These are phyloP conservation scores for Parastagonospora avenae DNA, from an alignment of 2,329 filamentous ascomycete species.

Conservation along the genomic window DNA sequence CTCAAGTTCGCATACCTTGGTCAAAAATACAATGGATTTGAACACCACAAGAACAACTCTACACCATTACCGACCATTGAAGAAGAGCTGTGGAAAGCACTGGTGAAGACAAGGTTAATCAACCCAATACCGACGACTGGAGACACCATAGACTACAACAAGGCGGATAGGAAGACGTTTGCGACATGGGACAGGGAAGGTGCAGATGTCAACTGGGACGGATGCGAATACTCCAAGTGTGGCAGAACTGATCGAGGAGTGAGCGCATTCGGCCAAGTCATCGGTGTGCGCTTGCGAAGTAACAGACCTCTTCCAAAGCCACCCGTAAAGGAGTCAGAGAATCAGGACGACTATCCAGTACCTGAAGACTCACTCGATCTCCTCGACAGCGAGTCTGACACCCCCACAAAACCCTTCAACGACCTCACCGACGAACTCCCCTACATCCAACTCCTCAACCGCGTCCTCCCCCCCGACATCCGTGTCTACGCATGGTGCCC, in stretches of 20 bases:
- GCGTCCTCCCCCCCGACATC: conserved; percentile 86
- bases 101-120: conserved; percentile 82
- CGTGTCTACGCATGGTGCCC: conserved; percentile 93
- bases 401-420: conserved; percentile 57
- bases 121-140: conserved; percentile 28
- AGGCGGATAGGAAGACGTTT: conserved; percentile 41
- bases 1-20: conserved; percentile 94
- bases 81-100: conserved; percentile 89
- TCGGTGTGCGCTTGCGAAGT: conserved; percentile 82
- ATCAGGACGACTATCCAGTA: conserved; percentile 2
- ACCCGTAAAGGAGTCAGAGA: conserved; percentile 9
- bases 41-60: conserved; percentile 75
- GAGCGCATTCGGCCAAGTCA: conserved; percentile 95
- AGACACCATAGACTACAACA: conserved; percentile 38
- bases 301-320: conserved; percentile 63
- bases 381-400: conserved; percentile 14
- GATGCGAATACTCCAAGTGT: conserved; percentile 92
- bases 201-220: conserved; percentile 72
- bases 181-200: conserved; percentile 45
- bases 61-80: conserved; percentile 82
- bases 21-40: conserved; percentile 88
- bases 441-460: conserved; percentile 84
- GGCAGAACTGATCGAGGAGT: conserved; percentile 92
- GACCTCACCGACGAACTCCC: conserved; percentile 79
- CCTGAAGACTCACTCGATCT: not conserved